Conservation (phyloP, 345 rosid species). For the Anastatica hierochuntica region DNA sequence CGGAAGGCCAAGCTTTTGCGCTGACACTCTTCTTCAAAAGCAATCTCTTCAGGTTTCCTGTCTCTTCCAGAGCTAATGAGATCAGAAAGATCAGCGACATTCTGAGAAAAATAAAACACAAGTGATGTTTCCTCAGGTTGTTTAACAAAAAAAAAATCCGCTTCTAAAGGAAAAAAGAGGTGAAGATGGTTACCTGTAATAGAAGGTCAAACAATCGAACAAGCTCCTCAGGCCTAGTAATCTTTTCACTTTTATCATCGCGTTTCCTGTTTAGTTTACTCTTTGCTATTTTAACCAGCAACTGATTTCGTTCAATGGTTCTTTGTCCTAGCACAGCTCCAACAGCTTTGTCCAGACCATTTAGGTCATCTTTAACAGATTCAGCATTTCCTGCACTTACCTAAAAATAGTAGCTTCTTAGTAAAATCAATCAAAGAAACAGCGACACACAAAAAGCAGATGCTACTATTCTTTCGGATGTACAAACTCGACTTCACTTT, state of each 20-base stretch:
- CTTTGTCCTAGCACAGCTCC: slow-evolving; percentile 81
- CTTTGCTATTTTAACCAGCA: slow-evolving; percentile 80
- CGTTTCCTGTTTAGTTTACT: slow-evolving; percentile 72
- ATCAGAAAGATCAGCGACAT: slow-evolving; percentile 92
- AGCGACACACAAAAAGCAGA: slow-evolving; percentile 12
- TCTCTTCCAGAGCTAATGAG: slow-evolving; percentile 96
- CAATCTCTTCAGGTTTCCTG: slow-evolving; percentile 78
- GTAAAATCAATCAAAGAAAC: slow-evolving; percentile 13
- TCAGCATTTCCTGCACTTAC: slow-evolving; percentile 90
- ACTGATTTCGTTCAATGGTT: slow-evolving; percentile 87
- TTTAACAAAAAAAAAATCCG: not conserved
- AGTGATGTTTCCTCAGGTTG: slow-evolving; percentile 7
- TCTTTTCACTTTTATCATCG: slow-evolving; percentile 83
- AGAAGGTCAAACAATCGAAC: slow-evolving; percentile 92
- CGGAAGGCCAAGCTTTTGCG: slow-evolving; percentile 66
- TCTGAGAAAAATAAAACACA: slow-evolving; percentile 42
- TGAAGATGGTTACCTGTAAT: slow-evolving; percentile 49
- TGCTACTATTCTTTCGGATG: not conserved
- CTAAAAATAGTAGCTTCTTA: slow-evolving; percentile 30
- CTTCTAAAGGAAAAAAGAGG: not conserved
- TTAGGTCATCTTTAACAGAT: slow-evolving; percentile 78
- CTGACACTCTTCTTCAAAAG: slow-evolving; percentile 72
- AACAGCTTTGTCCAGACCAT: slow-evolving; percentile 97
- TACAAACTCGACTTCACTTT: not conserved
- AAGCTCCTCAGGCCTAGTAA: slow-evolving; percentile 92